Percentiles rank a stretch among this genome's conserved stretches.
Evolutionary conservation across 2,329 filamentous ascomycete genomes (phyloP).

Genomic region (Zarea fungicola): DNA sequence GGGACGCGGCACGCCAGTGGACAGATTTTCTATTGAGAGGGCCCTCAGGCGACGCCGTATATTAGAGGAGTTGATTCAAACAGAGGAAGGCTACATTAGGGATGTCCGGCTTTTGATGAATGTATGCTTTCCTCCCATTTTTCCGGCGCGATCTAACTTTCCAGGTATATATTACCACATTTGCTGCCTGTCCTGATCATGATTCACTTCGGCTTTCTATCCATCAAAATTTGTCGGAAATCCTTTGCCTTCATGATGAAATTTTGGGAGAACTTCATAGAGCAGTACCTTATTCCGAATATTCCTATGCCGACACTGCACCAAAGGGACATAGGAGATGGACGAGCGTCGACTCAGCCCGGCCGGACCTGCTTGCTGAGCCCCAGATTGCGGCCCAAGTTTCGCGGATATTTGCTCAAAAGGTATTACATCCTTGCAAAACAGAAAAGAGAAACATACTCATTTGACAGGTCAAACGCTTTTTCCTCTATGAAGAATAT

Average conservation of each 20-base stretch:
- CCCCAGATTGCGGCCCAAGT: constrained; percentile 56
- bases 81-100: constrained; percentile 83
- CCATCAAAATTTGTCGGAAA: constrained; percentile 71
- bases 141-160: constrained; percentile 18
- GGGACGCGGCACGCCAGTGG: constrained; percentile 47
- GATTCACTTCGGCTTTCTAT: constrained; percentile 62
- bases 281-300: constrained; percentile 64
- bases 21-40: constrained; percentile 53
- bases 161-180: constrained; percentile 69
- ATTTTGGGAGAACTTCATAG: constrained; percentile 70
- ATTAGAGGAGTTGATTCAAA: constrained; percentile 77
- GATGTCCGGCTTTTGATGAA: constrained; percentile 84
- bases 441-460: neutral
- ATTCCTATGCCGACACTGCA: constrained; percentile 39
- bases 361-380: constrained; percentile 50
- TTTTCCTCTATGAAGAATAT: constrained; percentile 88
- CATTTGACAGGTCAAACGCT: constrained; percentile 63
- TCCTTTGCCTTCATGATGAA: constrained; percentile 77
- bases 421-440: constrained; percentile 35
- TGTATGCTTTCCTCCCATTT: constrained; percentile 46
- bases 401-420: constrained; percentile 55
- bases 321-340: constrained; percentile 38
- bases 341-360: constrained; percentile 43
- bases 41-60: constrained; percentile 72
- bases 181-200: constrained; percentile 64